Base-by-base conservation (phyloP, 2,329 filamentous ascomycete species). In the Microdochium bolleyi region DNA sequence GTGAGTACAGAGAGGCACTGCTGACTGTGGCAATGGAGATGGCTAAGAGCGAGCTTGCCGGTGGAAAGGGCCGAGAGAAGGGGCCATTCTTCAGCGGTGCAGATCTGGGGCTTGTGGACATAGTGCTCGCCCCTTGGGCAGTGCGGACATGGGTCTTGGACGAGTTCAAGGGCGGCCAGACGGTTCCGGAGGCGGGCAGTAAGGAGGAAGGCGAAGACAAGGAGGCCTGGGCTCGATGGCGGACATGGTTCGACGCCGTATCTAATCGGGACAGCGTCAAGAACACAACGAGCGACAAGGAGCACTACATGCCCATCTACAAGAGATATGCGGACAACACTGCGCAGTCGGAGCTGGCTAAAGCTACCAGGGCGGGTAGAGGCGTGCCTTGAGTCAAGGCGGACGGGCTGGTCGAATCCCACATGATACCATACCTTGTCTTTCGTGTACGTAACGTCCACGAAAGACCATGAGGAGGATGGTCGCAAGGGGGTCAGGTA, bases 241-340 rank as follows among this genome's bases (percentile, higher is more conserved):
- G 74, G 58, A 73, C 63, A 53, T 84, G 77, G 76, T 54, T 72
- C n/a, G 65, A 62, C 52, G 78, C 76, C 2, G 62, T 83, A 7
- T 64, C 74, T 60, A 57, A 60, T 24, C 68, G 78, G 55, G 68
- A 71, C 55, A 83, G 77, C 59, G 70, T 84, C 2, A 70, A 67
- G 61, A 70, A 77, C 58, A 83, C 79, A 2, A 71, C 70, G 56
- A 83, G 79, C 59, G 78, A 83, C 52, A 69, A 62, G 56, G 70
- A 79, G 60, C 65, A 78, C 60, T 82, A 82, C 61, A 53, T 79
- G 60, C 77, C 78, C 2, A 78, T 83, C 37, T 83, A 82, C 64
- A 65, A 69, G 54, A 60, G 67, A 34, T 75, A 74, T 64, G 70
- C 71, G 3, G 71, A 75, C 54, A 70, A 74, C 60, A 59, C 61